phyloP scores from a whole-genome alignment of 169 alveolate genomes.

The Eimeria sp. region DNA sequence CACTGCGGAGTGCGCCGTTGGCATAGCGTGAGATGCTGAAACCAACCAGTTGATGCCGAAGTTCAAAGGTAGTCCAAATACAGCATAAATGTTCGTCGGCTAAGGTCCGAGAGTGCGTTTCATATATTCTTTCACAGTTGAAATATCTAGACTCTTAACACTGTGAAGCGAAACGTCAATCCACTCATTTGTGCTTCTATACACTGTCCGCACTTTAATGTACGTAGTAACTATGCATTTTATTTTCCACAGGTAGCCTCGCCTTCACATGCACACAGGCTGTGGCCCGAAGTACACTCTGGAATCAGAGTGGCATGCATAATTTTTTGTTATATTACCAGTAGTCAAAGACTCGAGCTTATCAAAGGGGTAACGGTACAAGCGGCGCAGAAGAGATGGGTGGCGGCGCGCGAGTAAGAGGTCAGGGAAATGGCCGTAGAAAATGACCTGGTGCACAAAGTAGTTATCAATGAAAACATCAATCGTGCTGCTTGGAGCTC shows the following conservation, averaged over 20 bases:
- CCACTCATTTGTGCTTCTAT: no score
- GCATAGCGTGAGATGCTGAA: not conserved
- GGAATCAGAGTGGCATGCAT: not conserved
- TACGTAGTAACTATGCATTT: no score
- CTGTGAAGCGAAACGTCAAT: not conserved
- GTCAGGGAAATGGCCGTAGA: slow-evolving; percentile 97
- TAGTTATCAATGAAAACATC: not conserved
- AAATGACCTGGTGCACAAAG: slow-evolving; percentile 87
- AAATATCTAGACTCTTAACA: not conserved
- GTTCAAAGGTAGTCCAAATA: not conserved
- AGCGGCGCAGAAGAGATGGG: slow-evolving; percentile 86
- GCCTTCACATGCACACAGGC: no score
- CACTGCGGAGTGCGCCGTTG: not conserved
- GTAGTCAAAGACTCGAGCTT: slow-evolving; percentile 85
- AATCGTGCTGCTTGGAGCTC: not conserved
- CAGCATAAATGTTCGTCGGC: not conserved
- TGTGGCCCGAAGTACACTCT: not conserved
- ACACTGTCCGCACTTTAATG: no score
- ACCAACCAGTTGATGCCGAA: not conserved
- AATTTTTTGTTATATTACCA: not conserved
- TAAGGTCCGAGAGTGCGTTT: not conserved
- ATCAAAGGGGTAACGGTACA: slow-evolving; percentile 92
- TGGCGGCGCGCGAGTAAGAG: slow-evolving; percentile 92
- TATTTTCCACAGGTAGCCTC: no score
- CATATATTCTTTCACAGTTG: not conserved